Evolutionary conservation across 1,139 yeast species (phyloP), one percentile per base, ranked within the genome.

Genomic region (Geotrichum carabidarum): DNA sequence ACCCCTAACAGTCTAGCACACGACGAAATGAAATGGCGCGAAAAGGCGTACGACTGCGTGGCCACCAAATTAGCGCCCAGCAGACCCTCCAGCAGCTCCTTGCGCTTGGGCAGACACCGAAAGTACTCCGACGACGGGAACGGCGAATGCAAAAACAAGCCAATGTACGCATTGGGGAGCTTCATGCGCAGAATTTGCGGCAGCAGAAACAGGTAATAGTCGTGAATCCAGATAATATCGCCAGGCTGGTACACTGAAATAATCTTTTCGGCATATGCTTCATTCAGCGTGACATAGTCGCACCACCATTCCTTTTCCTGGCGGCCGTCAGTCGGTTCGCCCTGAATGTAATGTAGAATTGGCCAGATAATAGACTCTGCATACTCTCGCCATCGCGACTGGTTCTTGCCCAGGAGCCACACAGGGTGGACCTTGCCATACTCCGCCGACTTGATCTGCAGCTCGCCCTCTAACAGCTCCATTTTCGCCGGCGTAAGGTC

Each of bases 111-210:
- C 46, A 93, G 72, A 61, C 96, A 86, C 58, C 97, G 78, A 72
- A 93, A 89, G 68, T 90, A 89, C 71, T 93, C 99, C n/a, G 91
- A 84, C 42, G 95, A 86, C 9, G 99, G 98, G 78, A 94, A 93
- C 12, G 97, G 96, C 7, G 66, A 55, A 31, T 57, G 59, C 11
- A 57, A 73, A 70, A 83, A 91, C 58, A 87, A 80, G 6, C 95
- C 96, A 62, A 93, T 86, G 61, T 78, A 78, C 12, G 93, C 94
- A 57, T 86, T 82, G 8, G 91, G 93, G 54, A 86, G 75, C 64
- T 82, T 83, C 89, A 85, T 84, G 63, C 96, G 79, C 59, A 93
- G 74, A 70, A 93, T 75, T 65, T 87, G 96, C 1, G 99, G 99
- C 57, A 93, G 74, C 54, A 93, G 73, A 62, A 91, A 71, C 59